Base-by-base conservation (phyloP, 202 grass and related monocot genomes). In the Tripidium arundinaceum region DNA sequence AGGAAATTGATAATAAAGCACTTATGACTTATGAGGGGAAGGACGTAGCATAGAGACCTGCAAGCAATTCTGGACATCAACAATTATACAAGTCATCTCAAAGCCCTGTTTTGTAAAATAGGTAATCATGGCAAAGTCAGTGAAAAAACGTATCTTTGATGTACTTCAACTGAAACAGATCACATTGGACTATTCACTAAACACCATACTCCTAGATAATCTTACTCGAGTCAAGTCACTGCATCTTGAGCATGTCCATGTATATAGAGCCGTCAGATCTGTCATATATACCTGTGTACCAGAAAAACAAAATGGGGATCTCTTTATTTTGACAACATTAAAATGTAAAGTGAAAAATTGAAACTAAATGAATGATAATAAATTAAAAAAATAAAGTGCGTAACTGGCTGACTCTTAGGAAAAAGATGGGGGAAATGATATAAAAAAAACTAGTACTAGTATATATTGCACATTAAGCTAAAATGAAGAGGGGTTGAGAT, bases 201-300 rank as follows among this genome's bases (percentile, higher is more conserved):
- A 62, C 38, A 47, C 1, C 34, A 49, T n/a, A 72, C 7, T 72
- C 12, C 66, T 57, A 49, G 47, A 33, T 75, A 74, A 55, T 77
- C 79, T 73, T 91, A 97, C 94, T 82, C 29, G 86, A 73, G 83
- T 93, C 72, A 97, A 79, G 82, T 91, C 87, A 79, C 89, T 87
- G 81, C 94, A 97, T 83, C 91, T 93, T 57, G 86, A 70, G 75
- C 94, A 97, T 52, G 91, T 97, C 94, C 94, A 97, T 55, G 88
- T 73, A 84, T 91, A 93, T 70, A 97, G 76, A n/a, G 86, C 84
- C 19, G 91, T 91, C 83, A 97, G 85, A 85, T 97, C 91, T 72
- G 90, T 86, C 47, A 91, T 93, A 54, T 97, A 97, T 39, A 91
- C 94, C 94, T 97, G 57, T 14, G 43, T 38, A 34, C 26, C 37